Evolutionary conservation across 2,329 filamentous ascomycete genomes (phyloP).

Genomic region (Hymenoscyphus linearis): DNA sequence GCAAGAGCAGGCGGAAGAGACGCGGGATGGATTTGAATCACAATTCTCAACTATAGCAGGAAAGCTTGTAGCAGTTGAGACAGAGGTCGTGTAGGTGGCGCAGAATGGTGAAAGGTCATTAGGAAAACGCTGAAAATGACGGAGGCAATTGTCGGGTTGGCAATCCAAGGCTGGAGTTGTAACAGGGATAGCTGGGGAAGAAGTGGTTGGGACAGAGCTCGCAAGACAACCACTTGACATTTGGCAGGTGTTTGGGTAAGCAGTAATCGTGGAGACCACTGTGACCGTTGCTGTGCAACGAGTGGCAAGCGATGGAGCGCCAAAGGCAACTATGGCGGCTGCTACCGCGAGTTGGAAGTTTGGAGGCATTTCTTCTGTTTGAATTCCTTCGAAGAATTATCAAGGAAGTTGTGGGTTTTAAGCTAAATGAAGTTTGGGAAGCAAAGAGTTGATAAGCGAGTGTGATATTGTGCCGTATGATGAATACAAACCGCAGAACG

Average conservation of each 20-base stretch:
- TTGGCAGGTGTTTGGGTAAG: background rate
- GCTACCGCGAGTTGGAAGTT: slow-evolving; percentile 1
- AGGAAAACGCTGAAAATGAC: background rate
- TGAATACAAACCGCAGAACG: background rate
- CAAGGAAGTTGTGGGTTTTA: background rate
- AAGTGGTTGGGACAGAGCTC: background rate
- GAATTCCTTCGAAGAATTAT: background rate
- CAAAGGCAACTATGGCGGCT: slow-evolving; percentile 5
- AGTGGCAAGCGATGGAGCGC: background rate
- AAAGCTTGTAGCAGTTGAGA: background rate
- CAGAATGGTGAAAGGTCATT: background rate
- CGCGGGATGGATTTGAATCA: slow-evolving; percentile 1
- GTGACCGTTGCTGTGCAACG: slow-evolving; percentile 3
- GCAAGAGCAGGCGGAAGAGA: slow-evolving; percentile 9
- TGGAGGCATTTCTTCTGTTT: background rate
- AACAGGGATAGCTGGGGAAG: background rate
- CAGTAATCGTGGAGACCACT: background rate
- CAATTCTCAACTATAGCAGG: background rate
- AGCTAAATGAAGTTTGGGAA: background rate
- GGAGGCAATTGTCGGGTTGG: slow-evolving; percentile 7
- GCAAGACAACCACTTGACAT: background rate
- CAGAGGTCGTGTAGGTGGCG: slow-evolving; percentile 1
- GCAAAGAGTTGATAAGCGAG: background rate
- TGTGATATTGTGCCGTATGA: background rate
- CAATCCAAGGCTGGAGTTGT: background rate